Conservation (phyloP, 1,139 yeast genomes). For the Pichia inconspicua region DNA sequence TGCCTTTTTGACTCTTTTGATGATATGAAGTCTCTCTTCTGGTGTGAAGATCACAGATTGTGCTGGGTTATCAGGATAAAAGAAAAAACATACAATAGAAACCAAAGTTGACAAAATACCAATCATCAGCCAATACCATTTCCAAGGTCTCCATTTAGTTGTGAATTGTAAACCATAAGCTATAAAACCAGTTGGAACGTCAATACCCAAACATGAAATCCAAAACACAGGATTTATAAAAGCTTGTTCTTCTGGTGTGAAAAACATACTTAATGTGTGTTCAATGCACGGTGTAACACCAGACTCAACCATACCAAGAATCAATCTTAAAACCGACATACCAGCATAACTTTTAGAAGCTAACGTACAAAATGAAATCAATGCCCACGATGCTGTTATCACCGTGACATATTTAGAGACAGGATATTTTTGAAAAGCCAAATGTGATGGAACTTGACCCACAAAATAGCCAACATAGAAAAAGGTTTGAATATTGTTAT, state of each 20-base stretch:
- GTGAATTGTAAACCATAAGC: constrained; percentile 31
- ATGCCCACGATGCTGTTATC: constrained; percentile 29
- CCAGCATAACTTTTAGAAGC: constrained; percentile 28
- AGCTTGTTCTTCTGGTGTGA: constrained; percentile 30
- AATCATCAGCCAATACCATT: constrained; percentile 29
- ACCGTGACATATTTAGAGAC: constrained; percentile 26
- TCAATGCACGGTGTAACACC: constrained; percentile 30
- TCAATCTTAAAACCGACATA: constrained; percentile 28
- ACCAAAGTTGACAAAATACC: constrained; percentile 29
- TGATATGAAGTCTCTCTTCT: constrained; percentile 31
- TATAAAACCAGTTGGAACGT: constrained; percentile 32
- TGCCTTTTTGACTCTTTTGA: constrained; percentile 28
- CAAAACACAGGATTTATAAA: constrained; percentile 31
- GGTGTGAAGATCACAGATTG: constrained; percentile 27
- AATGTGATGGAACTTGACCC: constrained; percentile 27
- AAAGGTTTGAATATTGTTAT: constrained; percentile 33
- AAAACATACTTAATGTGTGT: constrained; percentile 30
- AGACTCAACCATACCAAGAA: constrained; percentile 31
- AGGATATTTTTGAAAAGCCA: constrained; percentile 29
- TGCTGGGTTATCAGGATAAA: constrained; percentile 33
- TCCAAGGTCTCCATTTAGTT: constrained; percentile 25
- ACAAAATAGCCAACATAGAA: constrained; percentile 38
- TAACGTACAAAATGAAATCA: constrained; percentile 27
- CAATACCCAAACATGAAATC: constrained; percentile 30
- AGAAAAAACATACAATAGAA: constrained; percentile 24